Conservation (phyloP, 768 basidiomycete genomes). For the Pisolithus albus region DNA sequence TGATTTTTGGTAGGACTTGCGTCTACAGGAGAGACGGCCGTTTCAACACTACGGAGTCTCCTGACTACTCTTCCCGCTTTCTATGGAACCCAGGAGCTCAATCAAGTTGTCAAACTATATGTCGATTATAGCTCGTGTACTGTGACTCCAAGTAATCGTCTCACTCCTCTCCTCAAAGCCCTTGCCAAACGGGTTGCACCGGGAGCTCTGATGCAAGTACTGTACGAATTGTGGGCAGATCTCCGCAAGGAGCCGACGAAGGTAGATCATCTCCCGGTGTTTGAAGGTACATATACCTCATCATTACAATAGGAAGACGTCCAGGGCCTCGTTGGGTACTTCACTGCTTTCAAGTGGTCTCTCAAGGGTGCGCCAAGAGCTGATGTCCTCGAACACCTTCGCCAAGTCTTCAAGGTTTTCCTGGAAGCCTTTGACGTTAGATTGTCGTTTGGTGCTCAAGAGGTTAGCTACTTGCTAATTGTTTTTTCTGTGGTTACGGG, state of each 20-base stretch:
- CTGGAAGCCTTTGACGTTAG: conserved; percentile 66
- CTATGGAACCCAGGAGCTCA: conserved; percentile 59
- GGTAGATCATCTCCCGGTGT: conserved; percentile 23
- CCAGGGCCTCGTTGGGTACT: conserved; percentile 39
- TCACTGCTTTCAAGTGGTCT: conserved; percentile 59
- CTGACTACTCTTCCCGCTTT: conserved; percentile 77
- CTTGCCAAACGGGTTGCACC: conserved; percentile 66
- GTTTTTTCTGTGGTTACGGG: no score
- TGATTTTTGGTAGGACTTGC: conserved; percentile 22
- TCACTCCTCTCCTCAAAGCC: conserved; percentile 46
- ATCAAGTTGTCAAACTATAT: conserved; percentile 49
- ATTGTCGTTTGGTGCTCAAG: conserved; percentile 18
- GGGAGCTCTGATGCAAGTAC: conserved; percentile 58
- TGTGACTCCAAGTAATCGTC: conserved; percentile 19
- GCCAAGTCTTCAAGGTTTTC: conserved; percentile 69
- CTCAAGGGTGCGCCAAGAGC: conserved; percentile 59
- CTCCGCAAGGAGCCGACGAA: conserved; percentile 28
- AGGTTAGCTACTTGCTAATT: conserved; percentile 19
- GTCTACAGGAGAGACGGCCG: conserved; percentile 29
- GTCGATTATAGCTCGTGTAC: conserved; percentile 34
- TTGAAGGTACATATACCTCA: background rate
- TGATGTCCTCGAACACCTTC: conserved; percentile 59
- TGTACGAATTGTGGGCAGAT: conserved; percentile 52
- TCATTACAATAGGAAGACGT: conserved; percentile 16
- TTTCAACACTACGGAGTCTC: conserved; percentile 56